phyloP scores from a whole-genome alignment of 2,329 filamentous ascomycete species.

The Monosporascus sp. region DNA sequence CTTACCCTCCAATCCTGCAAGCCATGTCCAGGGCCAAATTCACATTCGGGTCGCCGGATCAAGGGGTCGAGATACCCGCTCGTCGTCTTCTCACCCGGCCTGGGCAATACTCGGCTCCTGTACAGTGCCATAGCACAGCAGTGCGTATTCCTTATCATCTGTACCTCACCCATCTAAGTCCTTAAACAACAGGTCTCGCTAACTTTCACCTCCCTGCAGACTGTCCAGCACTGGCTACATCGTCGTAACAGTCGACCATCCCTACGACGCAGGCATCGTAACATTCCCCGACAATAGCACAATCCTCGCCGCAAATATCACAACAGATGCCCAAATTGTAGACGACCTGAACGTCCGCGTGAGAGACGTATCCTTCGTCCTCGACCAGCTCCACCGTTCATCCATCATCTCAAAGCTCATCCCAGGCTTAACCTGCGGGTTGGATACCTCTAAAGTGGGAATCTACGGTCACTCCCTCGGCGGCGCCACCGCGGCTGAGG shows the following conservation, averaged over 20 bases:
- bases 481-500: conserved; percentile 1
- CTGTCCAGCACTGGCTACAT: conserved; percentile 36
- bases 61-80: not conserved
- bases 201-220: conserved; percentile 13
- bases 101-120: conserved; percentile 23
- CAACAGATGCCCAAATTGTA: conserved; percentile 2
- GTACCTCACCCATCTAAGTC: no score
- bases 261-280: conserved; percentile 36
- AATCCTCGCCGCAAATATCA: conserved; percentile 10
- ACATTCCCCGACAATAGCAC: conserved; percentile 32
- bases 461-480: conserved; percentile 9
- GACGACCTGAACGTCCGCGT: not conserved
- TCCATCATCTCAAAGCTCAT: not conserved
- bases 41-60: not conserved
- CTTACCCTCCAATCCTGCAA: not conserved
- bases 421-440: not conserved
- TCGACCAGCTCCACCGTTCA: conserved; percentile 4
- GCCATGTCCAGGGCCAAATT: not conserved
- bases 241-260: conserved; percentile 40
- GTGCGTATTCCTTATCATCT: no score
- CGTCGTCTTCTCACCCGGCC: conserved; percentile 34
- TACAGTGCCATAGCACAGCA: conserved; percentile 32
- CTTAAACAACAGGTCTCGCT: no score
- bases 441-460: conserved; percentile 1
- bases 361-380: conserved; percentile 6